Conservation (phyloP, 768 basidiomycete genomes). For the Leucogyrophana mollusca region DNA sequence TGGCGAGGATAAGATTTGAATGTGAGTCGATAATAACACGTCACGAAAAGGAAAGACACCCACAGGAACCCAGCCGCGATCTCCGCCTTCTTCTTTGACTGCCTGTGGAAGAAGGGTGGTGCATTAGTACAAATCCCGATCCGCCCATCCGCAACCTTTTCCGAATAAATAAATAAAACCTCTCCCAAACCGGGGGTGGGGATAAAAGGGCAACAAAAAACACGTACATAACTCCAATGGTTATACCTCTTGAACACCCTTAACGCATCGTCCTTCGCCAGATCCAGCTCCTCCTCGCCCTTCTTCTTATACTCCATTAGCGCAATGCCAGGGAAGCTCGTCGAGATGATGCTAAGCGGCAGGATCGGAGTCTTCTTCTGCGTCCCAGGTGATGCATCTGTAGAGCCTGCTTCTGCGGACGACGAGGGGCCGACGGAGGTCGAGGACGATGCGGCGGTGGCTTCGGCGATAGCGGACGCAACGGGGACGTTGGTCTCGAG, state of each 20-base stretch:
- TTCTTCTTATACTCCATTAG: slow-evolving; percentile 96
- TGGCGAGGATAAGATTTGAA: background rate
- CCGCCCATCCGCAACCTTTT: no score
- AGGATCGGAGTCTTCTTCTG: slow-evolving; percentile 72
- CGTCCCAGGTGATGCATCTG: slow-evolving; percentile 13
- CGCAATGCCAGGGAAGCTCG: slow-evolving; percentile 94
- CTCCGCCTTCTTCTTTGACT: slow-evolving; percentile 90
- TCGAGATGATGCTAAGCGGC: slow-evolving; percentile 91
- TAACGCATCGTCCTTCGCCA: slow-evolving; percentile 84
- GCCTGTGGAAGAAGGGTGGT: slow-evolving; percentile 48
- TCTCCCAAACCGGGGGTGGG: no score
- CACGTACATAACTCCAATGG: slow-evolving; percentile 89
- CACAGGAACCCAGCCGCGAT: slow-evolving; percentile 95
- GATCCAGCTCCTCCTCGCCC: slow-evolving; percentile 87
- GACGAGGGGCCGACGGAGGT: slow-evolving; percentile 36
- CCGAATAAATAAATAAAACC: no score
- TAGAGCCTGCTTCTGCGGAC: slow-evolving; percentile 28
- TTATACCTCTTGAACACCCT: slow-evolving; percentile 98
- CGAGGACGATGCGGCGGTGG: slow-evolving; percentile 59
- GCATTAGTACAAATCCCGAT: no score
- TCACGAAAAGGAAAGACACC: slow-evolving; percentile 26
- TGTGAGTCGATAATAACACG: background rate
- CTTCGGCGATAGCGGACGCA: slow-evolving; percentile 82
- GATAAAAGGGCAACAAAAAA: slow-evolving; percentile 8
- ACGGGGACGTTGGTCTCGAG: slow-evolving; percentile 92